Evolutionary conservation across 169 alveolate genomes (phyloP), one percentile per base, ranked within the genome.

Genomic region (Cryptosporidium felis): DNA sequence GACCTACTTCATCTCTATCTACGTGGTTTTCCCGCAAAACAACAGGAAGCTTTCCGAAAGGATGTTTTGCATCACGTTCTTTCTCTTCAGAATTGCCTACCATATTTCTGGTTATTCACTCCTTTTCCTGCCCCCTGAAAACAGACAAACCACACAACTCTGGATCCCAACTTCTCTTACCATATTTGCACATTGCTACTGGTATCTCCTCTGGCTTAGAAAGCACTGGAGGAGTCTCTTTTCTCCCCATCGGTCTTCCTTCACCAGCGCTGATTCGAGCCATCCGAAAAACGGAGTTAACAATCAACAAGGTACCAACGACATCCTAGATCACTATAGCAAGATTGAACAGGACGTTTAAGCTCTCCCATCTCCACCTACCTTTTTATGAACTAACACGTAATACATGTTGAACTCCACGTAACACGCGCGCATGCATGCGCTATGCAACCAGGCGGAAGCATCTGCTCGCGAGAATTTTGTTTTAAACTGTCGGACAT

Each of bases 101-200:
- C 82, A 66, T 47, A 66, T 66, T 5, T 5, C 46, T 2, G 82
- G 82, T 2, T 66, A 66, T 30, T 66, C 51, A 12, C 23, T 66
- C 8, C 21, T 66, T 14, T 66, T 66, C n/a, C 62, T 46, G 18
- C 59, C 63, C 2, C 9, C 60, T n/a, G 28, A 16, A 5, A 66
- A 66, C 21, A 66, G 82, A 47, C 40, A 45, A 47, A 38, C 32
- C 16, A 66, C 65, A 0, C 62, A 66, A 30, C 47, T 66, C 21
- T 66, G 82, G 82, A 66, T 66, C 23, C 82, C 82, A 4, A 66
- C 62, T 4, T 66, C 82, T 0, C 60, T 66, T 5, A 66, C 82
- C 14, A 66, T 66, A 9, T 46, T 66, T 30, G 82, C 62, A 0
- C 82, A 66, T 38, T 66, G 82, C 36, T 46, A 66, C 21, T 66